Percentiles rank a stretch among this genome's conserved stretches.
Conservation (phyloP, 2,329 filamentous ascomycete species). For the Aspergillus jensenii region DNA sequence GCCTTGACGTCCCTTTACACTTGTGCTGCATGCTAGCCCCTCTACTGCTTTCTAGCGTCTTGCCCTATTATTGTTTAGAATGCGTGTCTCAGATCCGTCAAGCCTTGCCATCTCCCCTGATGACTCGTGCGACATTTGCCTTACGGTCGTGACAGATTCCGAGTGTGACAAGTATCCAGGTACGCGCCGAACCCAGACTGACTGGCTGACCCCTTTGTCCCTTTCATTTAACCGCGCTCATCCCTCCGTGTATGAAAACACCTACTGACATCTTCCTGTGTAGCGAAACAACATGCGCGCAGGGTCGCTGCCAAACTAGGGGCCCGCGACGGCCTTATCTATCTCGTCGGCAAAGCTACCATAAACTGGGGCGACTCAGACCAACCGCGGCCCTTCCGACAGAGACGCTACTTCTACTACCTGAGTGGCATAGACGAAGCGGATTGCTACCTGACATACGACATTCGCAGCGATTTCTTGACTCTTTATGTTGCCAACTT, state of each 20-base stretch:
- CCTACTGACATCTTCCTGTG: neutral
- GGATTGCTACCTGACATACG: constrained; percentile 58
- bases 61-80: constrained; percentile 3
- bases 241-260: neutral
- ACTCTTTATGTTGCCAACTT: constrained; percentile 73
- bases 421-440: constrained; percentile 55
- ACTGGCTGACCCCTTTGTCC: neutral
- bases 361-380: constrained; percentile 59
- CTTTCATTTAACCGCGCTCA: neutral
- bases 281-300: constrained; percentile 53
- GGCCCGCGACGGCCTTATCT: constrained; percentile 52
- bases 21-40: neutral
- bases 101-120: constrained; percentile 24
- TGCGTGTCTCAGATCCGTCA: constrained; percentile 18
- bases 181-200: constrained; percentile 13
- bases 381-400: constrained; percentile 56
- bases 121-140: constrained; percentile 31
- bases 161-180: constrained; percentile 44
- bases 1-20: neutral
- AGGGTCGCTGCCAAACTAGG: constrained; percentile 46
- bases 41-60: neutral
- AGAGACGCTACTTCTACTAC: constrained; percentile 64
- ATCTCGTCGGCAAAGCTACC: constrained; percentile 54
- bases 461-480: constrained; percentile 60
- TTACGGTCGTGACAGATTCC: constrained; percentile 25